Evolutionary conservation across 768 basidiomycete genomes (phyloP), one percentile per base, ranked within the genome.

Genomic region (Mycena capillaripes): DNA sequence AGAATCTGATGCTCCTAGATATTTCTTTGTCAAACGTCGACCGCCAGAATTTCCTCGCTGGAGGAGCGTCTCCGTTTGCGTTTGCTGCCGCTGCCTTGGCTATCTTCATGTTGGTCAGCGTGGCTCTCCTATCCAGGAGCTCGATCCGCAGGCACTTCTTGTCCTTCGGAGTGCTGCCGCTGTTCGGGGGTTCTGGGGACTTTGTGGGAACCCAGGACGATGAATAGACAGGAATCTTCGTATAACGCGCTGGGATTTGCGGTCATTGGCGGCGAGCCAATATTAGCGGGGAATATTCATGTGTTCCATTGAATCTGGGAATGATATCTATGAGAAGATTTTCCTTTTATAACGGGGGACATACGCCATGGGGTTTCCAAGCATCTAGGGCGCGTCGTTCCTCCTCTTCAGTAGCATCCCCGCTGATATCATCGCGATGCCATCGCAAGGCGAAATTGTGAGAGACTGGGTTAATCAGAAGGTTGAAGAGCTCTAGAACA

Each of bases 241-340:
- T 91, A 91, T 34, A 95, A 82, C 0, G 92, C 93, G 0, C 92
- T 93, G 75, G 19, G 38, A 48, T 53, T n/a, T 29, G 60, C 17
- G 36, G 68, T 46, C 21, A 38, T 53, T 11, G 42, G 19, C 11
- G 2, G 30, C 7, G 11, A 12, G 25, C 50, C 29, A 36, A 30
- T 10, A 10, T 14, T 21, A 34, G 55, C 19, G 48, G 30, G 32
- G 21, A 32, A 42, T 9, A 82, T 90, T 64, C 83, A 93, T 92
- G 92, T 90, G 76, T 95, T 95, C 93, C 93, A 95, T 81, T 95
- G 93, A 0, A 94, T 86, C 92, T 94, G n/a, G n/a, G n/a, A 60
- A 25, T 9, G 30, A 29, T 17, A 36, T 65, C 27, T 21, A 59
- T 56, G 21, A 65, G 36, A 4, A 27, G 44, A 10, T 58, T 58